Base-by-base conservation (phyloP, 2,329 filamentous ascomycete genomes). In the Metarhizium rileyi region DNA sequence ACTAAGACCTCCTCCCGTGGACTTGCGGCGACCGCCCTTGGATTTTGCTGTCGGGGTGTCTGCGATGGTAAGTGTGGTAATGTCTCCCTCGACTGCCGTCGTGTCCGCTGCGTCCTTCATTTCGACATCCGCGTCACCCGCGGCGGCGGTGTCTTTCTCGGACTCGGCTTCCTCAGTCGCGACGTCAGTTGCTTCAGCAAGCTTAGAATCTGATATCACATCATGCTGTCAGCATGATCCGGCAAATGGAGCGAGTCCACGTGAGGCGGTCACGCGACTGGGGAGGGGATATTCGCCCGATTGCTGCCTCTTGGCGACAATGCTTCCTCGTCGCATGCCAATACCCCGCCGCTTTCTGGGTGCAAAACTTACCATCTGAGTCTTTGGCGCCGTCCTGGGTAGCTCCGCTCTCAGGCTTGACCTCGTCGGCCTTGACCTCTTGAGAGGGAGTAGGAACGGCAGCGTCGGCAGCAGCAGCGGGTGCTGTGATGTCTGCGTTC, bases 21-120 rank as follows among this genome's bases (percentile, higher is more conserved):
- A 94, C 76, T 93, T 93, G 71, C 88, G 86, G 63, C 77, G 77
- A 70, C 88, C 84, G 9, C 80, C 80, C 55, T 74, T 73, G 53
- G 56, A 59, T 48, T 70, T 68, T 42, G 56, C 55, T 8, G 59
- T 51, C 9, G 65, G 57, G 23, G 63, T 64, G 43, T 65, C 63
- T 30, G 53, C 54, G 22, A 59, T 48, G 18, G 58, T 57, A 20
- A 53, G 58, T 33, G 59, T 55, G 48, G 59, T 49, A 44, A 59
- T 52, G 33, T 50, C 48, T 4, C n/a, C 47, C 27, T 52, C 50
- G 26, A 36, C 44, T n/a, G 23, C 27, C 4, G 45, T 46, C 26
- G 48, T 40, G 28, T 52, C 50, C 27, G 61, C 55, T 26, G 58
- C 63, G 59, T 69, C 64, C 49, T 68, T 65, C 55, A 59, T 86